A percentile compares a stretch with the other conserved stretches of the same genome.
Conservation (phyloP, 345 rosid species). For the Syzygium jambos region DNA sequence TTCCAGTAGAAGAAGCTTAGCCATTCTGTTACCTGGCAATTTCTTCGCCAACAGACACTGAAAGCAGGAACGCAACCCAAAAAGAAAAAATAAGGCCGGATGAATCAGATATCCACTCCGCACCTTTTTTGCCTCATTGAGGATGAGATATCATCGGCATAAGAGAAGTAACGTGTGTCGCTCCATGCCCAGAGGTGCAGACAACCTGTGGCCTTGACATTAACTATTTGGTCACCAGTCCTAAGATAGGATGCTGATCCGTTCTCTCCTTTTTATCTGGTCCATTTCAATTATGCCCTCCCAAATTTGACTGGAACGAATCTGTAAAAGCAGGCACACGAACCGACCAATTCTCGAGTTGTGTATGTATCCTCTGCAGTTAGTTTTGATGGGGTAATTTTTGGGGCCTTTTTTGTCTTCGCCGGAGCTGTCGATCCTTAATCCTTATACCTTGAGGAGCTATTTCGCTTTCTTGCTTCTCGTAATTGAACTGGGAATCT, state of each 20-base stretch:
- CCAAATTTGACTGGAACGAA: background rate
- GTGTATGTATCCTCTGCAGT: background rate
- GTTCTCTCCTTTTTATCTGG: background rate
- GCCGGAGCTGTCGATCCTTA: background rate
- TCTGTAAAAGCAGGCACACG: background rate
- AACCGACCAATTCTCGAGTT: background rate
- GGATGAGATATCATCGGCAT: background rate
- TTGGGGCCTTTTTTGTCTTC: background rate
- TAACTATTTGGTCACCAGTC: background rate
- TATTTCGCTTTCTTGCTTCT: background rate
- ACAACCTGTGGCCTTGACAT: background rate
- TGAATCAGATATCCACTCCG: background rate
- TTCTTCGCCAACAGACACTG: background rate
- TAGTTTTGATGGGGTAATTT: background rate
- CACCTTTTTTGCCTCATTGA: background rate
- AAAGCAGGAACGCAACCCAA: background rate
- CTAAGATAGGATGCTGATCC: background rate
- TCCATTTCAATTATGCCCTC: background rate
- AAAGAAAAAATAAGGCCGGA: background rate
- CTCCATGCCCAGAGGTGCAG: background rate
- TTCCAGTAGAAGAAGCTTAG: background rate
- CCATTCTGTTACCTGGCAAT: background rate
- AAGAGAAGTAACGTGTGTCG: background rate
- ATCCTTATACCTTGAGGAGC: background rate
- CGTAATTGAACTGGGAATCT: background rate